Evolutionary conservation across 148 eudicot species (phyloP), one percentile per base, ranked within the genome.

Genomic region (Persicaria maculosa): DNA sequence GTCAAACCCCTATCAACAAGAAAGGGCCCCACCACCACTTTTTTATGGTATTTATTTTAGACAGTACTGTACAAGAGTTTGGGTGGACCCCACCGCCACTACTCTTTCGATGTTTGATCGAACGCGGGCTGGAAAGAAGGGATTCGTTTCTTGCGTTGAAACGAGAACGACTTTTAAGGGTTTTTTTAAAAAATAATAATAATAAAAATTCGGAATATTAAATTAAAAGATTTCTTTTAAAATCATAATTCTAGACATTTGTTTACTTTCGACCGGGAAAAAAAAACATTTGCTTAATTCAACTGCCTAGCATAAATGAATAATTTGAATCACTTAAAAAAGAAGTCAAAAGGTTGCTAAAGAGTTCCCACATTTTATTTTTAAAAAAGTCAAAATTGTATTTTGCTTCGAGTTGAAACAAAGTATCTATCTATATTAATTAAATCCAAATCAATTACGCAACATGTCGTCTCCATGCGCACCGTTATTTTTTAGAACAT

Each of bases 291-390:
- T 64, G 46, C 47, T 43, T 65, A 43, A 15, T 36, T 36, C 17
- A 40, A 40, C 46, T 12, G 70, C 7, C 15, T 65, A 65, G 8
- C 36, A 7, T 17, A 59, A 59, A 9, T 12, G 14, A 59, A 59
- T 59, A 20, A 22, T 59, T 57, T 20, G 64, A 57, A 57, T 61
- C 10, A 61, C 45, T 31, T 65, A 5, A 31, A 36, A 14, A 65
- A 31, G 40, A 65, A 65, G 70, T 65, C 70, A 40, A 65, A 65
- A 40, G 70, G 70, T 40, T 65, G 70, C 40, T 65, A 43, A 65
- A 65, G 70, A 15, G 22, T 12, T 5, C 17, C 0, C 47, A 4
- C 2, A 7, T 2, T 31, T 31, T 31, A 0, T 25, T 31, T 31
- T 31, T 2, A 59, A 14, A 40, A 65, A 65, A 65, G 70, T 65